Conservation (phyloP, 148 eudicot species). For the Diospyros kaki region DNA sequence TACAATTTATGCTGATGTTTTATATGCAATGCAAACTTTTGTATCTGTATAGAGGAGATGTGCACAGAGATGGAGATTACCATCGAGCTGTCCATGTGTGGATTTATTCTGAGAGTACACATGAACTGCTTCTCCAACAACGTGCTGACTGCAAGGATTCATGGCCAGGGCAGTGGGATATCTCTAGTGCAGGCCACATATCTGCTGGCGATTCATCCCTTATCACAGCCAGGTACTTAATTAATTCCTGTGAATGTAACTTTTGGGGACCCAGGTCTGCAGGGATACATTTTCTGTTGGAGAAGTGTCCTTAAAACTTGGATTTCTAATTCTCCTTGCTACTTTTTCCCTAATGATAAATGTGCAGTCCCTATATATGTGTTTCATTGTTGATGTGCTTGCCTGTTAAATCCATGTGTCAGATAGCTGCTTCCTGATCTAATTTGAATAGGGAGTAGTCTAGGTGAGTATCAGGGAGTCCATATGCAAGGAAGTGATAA, state of each 20-base stretch:
- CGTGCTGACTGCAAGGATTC: slow-evolving; percentile 94
- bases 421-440: background rate
- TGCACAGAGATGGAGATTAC: slow-evolving; percentile 93
- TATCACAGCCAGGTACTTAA: slow-evolving; percentile 64
- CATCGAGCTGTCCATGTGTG: slow-evolving; percentile 95
- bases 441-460: too few relatives aligned
- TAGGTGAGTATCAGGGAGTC: too few relatives aligned
- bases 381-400: background rate
- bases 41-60: slow-evolving; percentile 45
- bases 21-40: background rate
- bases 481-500: too few relatives aligned
- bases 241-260: background rate
- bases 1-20: background rate
- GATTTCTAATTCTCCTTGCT: background rate
- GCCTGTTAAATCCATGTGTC: background rate
- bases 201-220: slow-evolving; percentile 95
- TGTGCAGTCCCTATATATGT: background rate
- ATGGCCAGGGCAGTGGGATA: slow-evolving; percentile 90
- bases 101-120: slow-evolving; percentile 88
- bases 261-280: background rate
- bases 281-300: background rate
- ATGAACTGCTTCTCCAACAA: slow-evolving; percentile 72
- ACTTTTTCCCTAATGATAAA: background rate
- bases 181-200: slow-evolving; percentile 97
- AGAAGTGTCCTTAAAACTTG: slow-evolving; percentile 2